These are phyloP conservation scores for Leishmania tropica DNA, from an alignment of 208 protist genomes.

Conservation along the genomic window DNA sequence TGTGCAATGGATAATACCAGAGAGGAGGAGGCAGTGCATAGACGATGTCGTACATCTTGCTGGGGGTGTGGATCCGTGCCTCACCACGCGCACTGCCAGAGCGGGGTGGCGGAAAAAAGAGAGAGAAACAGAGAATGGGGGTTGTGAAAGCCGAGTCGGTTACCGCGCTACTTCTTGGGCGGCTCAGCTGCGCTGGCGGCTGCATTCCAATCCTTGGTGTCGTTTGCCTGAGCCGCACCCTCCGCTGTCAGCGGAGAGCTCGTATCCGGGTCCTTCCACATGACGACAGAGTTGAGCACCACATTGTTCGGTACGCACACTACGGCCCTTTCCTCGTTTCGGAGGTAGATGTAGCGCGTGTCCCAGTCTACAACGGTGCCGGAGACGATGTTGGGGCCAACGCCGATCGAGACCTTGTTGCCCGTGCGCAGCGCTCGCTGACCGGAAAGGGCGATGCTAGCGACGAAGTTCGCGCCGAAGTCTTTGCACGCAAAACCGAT, in stretches of 20 bases:
- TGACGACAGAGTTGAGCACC: constrained; percentile 75
- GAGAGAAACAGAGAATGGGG: neutral
- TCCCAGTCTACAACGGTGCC: constrained; percentile 79
- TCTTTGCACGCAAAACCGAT: constrained; percentile 88
- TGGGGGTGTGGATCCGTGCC: neutral
- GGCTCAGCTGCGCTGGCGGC: constrained; percentile 11
- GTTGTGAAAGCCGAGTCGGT: neutral
- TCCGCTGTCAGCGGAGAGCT: neutral
- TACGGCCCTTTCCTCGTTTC: constrained; percentile 43
- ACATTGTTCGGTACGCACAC: constrained; percentile 80
- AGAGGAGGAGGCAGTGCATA: neutral
- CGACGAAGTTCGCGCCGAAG: constrained; percentile 84
- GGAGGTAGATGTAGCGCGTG: constrained; percentile 80
- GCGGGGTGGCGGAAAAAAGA: neutral
- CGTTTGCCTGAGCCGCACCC: constrained; percentile 4
- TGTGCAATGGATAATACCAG: neutral
- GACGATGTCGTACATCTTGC: neutral
- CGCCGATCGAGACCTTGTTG: constrained; percentile 66
- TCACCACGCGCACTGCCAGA: neutral
- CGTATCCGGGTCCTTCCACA: constrained; percentile 35
- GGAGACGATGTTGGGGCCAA: constrained; percentile 37
- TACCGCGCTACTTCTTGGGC: neutral
- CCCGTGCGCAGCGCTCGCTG: constrained; percentile 62
- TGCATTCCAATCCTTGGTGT: constrained; percentile 43
- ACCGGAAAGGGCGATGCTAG: constrained; percentile 71